Conservation (phyloP, 305 asterid species). For the Fraxinus sp. region DNA sequence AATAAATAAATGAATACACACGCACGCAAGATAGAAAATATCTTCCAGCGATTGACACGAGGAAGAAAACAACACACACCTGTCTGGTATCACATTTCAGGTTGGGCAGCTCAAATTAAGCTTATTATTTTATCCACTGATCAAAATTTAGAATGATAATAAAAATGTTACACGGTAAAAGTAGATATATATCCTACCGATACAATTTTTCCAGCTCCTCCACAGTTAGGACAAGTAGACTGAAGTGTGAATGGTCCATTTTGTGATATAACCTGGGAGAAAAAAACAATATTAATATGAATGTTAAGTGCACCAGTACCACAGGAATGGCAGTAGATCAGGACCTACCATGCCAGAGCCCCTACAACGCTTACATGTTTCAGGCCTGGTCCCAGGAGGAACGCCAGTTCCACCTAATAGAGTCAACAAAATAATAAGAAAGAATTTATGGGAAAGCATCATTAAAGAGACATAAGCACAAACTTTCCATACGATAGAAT, state of each 20-base stretch:
- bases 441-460: constrained; percentile 12
- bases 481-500: constrained; percentile 4
- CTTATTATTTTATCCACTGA: not conserved
- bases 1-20: not conserved
- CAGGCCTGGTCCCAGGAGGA: constrained; percentile 97
- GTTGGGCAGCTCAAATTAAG: not conserved
- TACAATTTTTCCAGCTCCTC: constrained; percentile 78
- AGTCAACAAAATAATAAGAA: constrained; percentile 15
- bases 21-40: not conserved
- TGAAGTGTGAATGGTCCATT: constrained; percentile 66
- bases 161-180: constrained; percentile 15
- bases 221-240: constrained; percentile 64
- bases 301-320: constrained; percentile 2
- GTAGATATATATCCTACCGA: constrained; percentile 51
- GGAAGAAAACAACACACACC: not conserved
- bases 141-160: not conserved
- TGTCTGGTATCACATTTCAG: not conserved
- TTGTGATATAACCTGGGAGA: constrained; percentile 49
- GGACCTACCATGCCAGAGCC: constrained; percentile 86
- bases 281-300: constrained; percentile 24
- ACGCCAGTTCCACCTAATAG: constrained; percentile 91
- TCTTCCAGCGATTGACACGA: not conserved
- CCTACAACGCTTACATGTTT: constrained; percentile 87
- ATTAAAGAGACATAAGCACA: not conserved
- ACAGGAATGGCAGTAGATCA: not conserved